phyloP scores from a whole-genome alignment of 208 protist genomes.

The Leishmania gerbilli region DNA sequence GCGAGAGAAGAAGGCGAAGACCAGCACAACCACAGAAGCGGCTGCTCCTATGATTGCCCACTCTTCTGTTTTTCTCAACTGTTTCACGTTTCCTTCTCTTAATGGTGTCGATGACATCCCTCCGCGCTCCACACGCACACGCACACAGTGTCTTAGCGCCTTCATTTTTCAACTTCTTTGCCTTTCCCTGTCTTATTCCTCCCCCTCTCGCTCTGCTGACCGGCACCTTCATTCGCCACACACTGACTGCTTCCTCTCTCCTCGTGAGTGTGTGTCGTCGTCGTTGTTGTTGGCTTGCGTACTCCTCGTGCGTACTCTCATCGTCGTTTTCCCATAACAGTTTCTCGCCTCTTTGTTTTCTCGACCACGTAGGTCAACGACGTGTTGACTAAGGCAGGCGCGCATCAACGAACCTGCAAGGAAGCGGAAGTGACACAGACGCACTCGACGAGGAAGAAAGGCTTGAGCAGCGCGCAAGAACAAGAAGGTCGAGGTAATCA shows the following conservation, averaged over 20 bases:
- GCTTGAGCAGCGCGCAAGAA: not conserved
- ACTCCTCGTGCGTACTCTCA: not conserved
- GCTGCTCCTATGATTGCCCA: not conserved
- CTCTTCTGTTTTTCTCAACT: not conserved
- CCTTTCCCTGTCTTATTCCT: not conserved
- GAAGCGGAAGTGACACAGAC: not conserved
- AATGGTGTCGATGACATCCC: not conserved
- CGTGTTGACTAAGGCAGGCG: not conserved
- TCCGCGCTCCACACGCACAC: not conserved
- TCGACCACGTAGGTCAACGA: not conserved
- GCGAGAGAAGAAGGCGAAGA: not conserved
- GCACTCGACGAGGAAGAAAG: not conserved
- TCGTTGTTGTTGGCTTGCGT: not conserved
- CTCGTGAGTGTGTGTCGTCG: not conserved
- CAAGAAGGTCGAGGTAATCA: not conserved
- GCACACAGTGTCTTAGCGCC: not conserved
- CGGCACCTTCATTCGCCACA: not conserved
- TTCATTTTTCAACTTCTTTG: not conserved
- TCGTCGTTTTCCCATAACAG: not conserved
- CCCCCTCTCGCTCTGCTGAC: not conserved
- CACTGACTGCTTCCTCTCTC: not conserved
- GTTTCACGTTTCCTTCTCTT: not conserved
- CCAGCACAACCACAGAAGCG: not conserved
- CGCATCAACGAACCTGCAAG: not conserved
- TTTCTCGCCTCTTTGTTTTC: not conserved